These are phyloP conservation scores for Fusarium multiceps DNA, from an alignment of 2,329 filamentous ascomycete genomes.

Conservation along the genomic window DNA sequence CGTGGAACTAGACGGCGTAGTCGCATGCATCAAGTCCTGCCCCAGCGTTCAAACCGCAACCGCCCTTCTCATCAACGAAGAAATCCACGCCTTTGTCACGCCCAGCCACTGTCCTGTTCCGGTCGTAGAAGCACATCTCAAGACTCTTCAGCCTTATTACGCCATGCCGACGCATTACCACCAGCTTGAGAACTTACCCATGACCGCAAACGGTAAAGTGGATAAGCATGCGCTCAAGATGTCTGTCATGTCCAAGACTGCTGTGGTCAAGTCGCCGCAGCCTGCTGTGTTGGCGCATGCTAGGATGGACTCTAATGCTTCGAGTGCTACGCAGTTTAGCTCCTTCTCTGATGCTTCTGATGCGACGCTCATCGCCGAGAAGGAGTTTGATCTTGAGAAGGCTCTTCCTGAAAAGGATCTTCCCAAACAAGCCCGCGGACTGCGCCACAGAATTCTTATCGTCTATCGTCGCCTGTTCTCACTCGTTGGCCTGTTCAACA, in stretches of 20 bases:
- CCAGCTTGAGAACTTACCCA: conserved; percentile 56
- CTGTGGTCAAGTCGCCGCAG: conserved; percentile 11
- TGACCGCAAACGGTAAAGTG: conserved; percentile 67
- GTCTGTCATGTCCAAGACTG: neutral
- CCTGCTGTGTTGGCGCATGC: conserved; percentile 28
- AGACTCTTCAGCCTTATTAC: conserved; percentile 63
- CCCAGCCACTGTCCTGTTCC: conserved; percentile 49
- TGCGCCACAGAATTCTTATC: conserved; percentile 60
- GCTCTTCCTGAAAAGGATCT: conserved; percentile 57
- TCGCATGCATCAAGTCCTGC: conserved; percentile 58
- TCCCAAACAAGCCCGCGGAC: conserved; percentile 51
- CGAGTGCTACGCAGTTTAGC: conserved; percentile 42
- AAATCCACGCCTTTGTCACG: conserved; percentile 64
- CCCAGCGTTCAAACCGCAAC: conserved; percentile 59
- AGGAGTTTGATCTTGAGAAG: conserved; percentile 44
- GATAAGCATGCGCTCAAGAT: conserved; percentile 59
- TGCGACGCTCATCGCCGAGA: conserved; percentile 36
- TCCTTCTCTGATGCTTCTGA: conserved; percentile 33
- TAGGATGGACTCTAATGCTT: conserved; percentile 45
- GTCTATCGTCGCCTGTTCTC: conserved; percentile 68
- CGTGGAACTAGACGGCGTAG: conserved; percentile 69
- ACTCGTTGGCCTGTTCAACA: conserved; percentile 63
- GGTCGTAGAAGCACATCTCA: conserved; percentile 54
- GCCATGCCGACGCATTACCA: conserved; percentile 61
- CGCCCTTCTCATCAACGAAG: conserved; percentile 58